phyloP scores from a whole-genome alignment of 1,139 yeast genomes.

The Sugiyamaella paludigena region DNA sequence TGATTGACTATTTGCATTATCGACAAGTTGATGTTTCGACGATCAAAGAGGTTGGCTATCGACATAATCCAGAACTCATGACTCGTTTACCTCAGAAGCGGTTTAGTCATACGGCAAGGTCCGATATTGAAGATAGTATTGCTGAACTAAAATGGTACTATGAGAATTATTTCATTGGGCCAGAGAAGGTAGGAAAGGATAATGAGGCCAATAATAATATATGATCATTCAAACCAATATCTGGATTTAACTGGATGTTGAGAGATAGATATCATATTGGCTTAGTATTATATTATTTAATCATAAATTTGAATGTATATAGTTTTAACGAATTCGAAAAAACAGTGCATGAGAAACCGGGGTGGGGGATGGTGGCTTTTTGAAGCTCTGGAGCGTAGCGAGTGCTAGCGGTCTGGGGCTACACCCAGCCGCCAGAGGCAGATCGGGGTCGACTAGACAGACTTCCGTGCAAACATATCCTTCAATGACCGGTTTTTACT shows the following conservation, averaged over 20 bases:
- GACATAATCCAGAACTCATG: constrained; percentile 71
- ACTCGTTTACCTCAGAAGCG: constrained; percentile 59
- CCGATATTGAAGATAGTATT: constrained; percentile 88
- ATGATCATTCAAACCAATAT: not conserved
- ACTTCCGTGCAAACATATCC: constrained; percentile 29
- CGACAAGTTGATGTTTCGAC: constrained; percentile 87
- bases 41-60: constrained; percentile 70
- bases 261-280: not conserved
- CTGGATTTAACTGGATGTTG: not conserved
- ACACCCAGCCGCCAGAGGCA: too few relatives aligned
- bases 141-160: constrained; percentile 76
- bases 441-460: not conserved
- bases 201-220: not conserved
- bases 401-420: too few relatives aligned
- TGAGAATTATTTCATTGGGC: constrained; percentile 48
- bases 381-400: too few relatives aligned
- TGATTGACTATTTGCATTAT: constrained; percentile 63
- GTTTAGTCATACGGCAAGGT: constrained; percentile 76
- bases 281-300: not conserved
- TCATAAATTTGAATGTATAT: too few relatives aligned
- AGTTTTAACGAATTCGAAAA: too few relatives aligned
- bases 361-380: too few relatives aligned
- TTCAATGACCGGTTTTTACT: constrained; percentile 26
- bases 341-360: too few relatives aligned
- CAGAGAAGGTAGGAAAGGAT: constrained; percentile 7